A percentile compares a stretch with the other conserved stretches of the same genome.
Conservation (phyloP, 345 rosid species). For the Hibiscus mutabilis region DNA sequence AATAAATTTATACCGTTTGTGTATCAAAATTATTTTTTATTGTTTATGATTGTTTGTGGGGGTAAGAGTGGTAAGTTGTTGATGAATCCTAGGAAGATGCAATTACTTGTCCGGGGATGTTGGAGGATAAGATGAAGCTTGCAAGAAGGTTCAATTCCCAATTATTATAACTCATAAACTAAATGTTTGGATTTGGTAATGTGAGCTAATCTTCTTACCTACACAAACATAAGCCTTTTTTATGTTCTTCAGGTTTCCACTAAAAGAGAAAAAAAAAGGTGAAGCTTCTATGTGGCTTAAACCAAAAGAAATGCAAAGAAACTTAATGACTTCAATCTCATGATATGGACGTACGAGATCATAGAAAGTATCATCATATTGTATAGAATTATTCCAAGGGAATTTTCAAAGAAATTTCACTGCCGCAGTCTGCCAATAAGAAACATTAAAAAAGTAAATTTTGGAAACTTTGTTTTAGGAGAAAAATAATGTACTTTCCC, state of each 20-base stretch:
- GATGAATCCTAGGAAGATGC: background rate
- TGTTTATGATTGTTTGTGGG: background rate
- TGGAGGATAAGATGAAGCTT: conserved; percentile 5
- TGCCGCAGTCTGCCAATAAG: background rate
- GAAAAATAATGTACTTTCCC: background rate
- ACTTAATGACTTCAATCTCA: background rate
- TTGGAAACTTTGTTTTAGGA: background rate
- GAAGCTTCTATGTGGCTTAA: background rate
- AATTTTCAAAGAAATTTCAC: conserved; percentile 9
- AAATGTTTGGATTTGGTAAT: background rate
- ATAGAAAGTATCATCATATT: background rate
- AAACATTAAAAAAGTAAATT: background rate
- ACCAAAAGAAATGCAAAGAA: background rate
- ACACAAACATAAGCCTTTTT: background rate
- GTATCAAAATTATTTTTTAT: no score
- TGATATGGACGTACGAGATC: background rate
- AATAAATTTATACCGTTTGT: no score
- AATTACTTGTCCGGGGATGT: background rate
- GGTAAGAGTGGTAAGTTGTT: background rate
- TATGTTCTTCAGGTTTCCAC: background rate
- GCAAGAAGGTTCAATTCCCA: background rate
- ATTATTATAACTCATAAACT: background rate
- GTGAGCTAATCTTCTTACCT: background rate
- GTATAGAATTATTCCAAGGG: background rate
- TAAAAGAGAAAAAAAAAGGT: background rate